Percentiles rank a stretch among this genome's conserved stretches.
phyloP scores from a whole-genome alignment of 768 basidiomycete genomes.

The Rhizopogon rudus region DNA sequence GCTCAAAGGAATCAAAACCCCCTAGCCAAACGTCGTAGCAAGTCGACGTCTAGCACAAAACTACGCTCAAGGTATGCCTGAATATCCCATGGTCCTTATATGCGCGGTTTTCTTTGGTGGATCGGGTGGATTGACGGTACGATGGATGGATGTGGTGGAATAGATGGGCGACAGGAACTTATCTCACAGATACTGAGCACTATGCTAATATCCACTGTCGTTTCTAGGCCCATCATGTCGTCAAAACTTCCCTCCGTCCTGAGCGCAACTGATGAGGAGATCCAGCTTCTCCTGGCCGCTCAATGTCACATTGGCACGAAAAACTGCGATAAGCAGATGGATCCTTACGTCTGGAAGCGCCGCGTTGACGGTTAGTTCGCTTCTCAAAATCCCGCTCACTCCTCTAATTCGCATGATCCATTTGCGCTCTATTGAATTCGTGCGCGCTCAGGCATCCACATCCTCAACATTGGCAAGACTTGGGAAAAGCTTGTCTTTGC shows the following conservation, averaged over 20 bases:
- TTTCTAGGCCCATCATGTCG: slow-evolving; percentile 40
- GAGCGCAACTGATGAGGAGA: slow-evolving; percentile 95
- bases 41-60: slow-evolving; percentile 36
- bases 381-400: slow-evolving; percentile 1
- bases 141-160: slow-evolving; percentile 38
- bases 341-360: slow-evolving; percentile 96
- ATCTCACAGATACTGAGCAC: slow-evolving; percentile 12
- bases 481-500: slow-evolving; percentile 99
- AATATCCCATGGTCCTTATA: not conserved
- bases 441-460: slow-evolving; percentile 71
- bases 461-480: slow-evolving; percentile 98
- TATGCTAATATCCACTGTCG: not conserved
- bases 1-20: slow-evolving; percentile 21
- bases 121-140: slow-evolving; percentile 21
- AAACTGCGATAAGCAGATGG: slow-evolving; percentile 99
- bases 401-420: slow-evolving; percentile 9
- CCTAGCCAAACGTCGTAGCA: slow-evolving; percentile 34
- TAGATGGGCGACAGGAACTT: slow-evolving; percentile 12
- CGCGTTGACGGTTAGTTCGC: slow-evolving; percentile 79
- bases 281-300: slow-evolving; percentile 90
- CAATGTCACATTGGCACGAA: slow-evolving; percentile 97
- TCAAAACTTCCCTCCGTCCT: slow-evolving; percentile 94
- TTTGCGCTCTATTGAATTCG: not conserved
- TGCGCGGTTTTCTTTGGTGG: slow-evolving; percentile 7
- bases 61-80: slow-evolving; percentile 36